Percentiles rank a stretch among this genome's conserved stretches.
Conservation (phyloP, 176 grass and related monocot species). For the Carex myosuroides region DNA sequence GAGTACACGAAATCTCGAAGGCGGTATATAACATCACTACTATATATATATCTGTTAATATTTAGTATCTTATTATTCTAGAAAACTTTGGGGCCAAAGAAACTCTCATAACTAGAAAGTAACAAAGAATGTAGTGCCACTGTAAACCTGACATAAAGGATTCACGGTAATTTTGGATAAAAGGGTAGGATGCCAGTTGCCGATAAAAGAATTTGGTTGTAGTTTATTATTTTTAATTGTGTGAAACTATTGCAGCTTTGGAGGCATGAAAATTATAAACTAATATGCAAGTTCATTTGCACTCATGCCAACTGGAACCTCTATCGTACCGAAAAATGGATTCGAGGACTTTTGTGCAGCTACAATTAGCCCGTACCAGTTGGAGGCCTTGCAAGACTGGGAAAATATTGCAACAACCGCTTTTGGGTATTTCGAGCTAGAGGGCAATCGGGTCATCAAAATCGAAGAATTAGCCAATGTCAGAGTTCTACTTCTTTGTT, state of each 20-base stretch:
- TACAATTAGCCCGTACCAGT: constrained; percentile 88
- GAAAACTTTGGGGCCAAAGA: not conserved
- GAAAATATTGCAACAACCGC: constrained; percentile 77
- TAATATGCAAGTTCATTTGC: not conserved
- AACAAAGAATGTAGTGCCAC: not conserved
- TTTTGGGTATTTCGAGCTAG: constrained; percentile 82
- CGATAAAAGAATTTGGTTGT: not conserved
- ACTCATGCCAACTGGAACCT: constrained; percentile 75
- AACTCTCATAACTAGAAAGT: not conserved
- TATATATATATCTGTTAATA: constrained; percentile 17
- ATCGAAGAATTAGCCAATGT: constrained; percentile 88
- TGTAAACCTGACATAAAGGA: not conserved
- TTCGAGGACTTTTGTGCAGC: constrained; percentile 81
- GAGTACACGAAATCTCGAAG: constrained; percentile 72
- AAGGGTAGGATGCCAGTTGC: not conserved
- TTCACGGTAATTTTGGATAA: not conserved
- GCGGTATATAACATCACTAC: constrained; percentile 44
- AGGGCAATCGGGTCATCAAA: constrained; percentile 78
- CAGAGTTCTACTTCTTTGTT: not conserved
- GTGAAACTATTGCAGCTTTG: not conserved
- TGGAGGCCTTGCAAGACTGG: constrained; percentile 75
- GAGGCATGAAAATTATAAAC: not conserved
- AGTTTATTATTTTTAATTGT: not conserved
- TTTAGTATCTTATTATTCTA: not conserved
- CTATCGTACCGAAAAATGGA: constrained; percentile 92